Base-by-base conservation (phyloP, 331 rosid genomes). In the Quercus lobata region DNA sequence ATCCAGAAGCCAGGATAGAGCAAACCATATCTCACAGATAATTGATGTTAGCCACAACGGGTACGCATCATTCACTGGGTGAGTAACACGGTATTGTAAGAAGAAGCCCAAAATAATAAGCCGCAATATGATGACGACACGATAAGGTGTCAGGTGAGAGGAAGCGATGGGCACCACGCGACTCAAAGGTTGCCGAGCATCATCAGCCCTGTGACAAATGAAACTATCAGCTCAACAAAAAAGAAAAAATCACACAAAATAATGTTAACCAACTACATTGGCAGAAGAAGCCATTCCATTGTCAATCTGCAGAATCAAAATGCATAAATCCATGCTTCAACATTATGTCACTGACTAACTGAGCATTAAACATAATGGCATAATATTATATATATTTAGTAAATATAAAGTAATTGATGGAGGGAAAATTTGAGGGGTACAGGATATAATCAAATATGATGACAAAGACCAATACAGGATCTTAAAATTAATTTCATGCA, bases 1-100 rank as follows among this genome's bases (percentile, higher is more conserved):
- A 96, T 96, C 99, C 86, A 96, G 84, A 69, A 96, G 87, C 99
- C 98, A 96, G 77, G 99, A 96, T 34, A 90, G 77, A 16, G 99
- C 99, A 87, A 96, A 96, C 99, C 99, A 96, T 78, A 96, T 92
- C 90, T 96, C 99, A 93, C 99, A 96, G 83, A 96, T 96, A 88
- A 96, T 92, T 76, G 99, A 96, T 80, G 85, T 90, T 83, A 96
- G 49, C 99, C 99, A 96, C 74, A 96, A 78, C 4, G 95, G 90
- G 74, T 96, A 96, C 37, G 99, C 99, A 82, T 92, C 92, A 77
- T 88, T 92, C 88, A 96, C 98, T 2, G 99, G 99, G 82, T 96
- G 98, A 82, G 99, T 91, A 57, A 82, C 90, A 78, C 99, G 99
- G 81, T 96, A 96, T 86, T 96, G 99, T 74, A 96, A 89, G 88